Conservation (phyloP, 306 rosid genomes). For the Boehmeria nivea region DNA sequence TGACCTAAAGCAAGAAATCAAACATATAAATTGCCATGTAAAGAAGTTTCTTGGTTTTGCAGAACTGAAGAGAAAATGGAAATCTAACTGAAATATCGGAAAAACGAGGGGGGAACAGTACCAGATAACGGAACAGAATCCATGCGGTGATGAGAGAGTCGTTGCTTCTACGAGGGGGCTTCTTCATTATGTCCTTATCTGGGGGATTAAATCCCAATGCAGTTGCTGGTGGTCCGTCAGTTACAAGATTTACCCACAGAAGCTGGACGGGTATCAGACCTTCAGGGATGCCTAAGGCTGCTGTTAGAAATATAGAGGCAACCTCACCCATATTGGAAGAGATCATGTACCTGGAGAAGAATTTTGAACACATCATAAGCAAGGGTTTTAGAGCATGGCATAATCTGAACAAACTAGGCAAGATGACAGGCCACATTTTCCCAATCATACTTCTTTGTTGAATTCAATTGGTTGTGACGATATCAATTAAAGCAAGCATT, state of each 20-base stretch:
- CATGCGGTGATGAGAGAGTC: slow-evolving; percentile 78
- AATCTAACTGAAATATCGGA: too few relatives aligned
- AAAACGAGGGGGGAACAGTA: slow-evolving; percentile 10
- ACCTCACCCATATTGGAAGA: slow-evolving; percentile 89
- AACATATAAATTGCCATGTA: too few relatives aligned
- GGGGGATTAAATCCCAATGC: slow-evolving; percentile 97
- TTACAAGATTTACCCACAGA: slow-evolving; percentile 96
- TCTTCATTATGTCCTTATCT: slow-evolving; percentile 80
- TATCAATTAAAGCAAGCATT: too few relatives aligned
- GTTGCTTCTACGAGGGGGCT: slow-evolving; percentile 74
- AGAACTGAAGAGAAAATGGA: background rate
- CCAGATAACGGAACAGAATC: slow-evolving; percentile 94
- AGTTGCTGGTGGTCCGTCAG: slow-evolving; percentile 98
- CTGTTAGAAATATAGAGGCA: slow-evolving; percentile 71
- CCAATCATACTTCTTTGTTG: background rate
- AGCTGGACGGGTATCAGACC: slow-evolving; percentile 98
- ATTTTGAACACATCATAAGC: background rate
- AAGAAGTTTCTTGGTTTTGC: background rate
- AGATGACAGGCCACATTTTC: too few relatives aligned
- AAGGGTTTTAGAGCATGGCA: too few relatives aligned
- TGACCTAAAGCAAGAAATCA: slow-evolving; percentile 43
- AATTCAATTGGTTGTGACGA: too few relatives aligned
- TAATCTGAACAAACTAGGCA: too few relatives aligned
- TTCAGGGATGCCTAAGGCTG: slow-evolving; percentile 89
- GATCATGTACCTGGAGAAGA: slow-evolving; percentile 67